These are phyloP conservation scores for Hysterium pulicare DNA, from an alignment of 2,329 filamentous ascomycete genomes.

Conservation along the genomic window DNA sequence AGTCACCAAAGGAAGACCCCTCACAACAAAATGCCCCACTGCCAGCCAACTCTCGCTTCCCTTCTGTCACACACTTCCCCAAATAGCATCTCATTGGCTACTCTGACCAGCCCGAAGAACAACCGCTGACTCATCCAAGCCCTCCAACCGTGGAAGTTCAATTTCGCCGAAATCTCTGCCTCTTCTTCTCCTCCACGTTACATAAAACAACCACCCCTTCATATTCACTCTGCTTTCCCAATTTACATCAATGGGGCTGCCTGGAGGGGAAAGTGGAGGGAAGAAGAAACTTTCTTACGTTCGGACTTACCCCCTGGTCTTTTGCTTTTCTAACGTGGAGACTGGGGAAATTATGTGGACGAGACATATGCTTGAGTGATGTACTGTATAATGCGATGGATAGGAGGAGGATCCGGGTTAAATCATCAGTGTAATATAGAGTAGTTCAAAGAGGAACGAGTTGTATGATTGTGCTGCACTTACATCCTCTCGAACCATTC, in stretches of 20 bases:
- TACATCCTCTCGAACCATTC: background rate
- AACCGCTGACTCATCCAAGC: slow-evolving; percentile 26
- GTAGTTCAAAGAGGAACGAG: too few species aligned
- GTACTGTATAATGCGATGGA: background rate
- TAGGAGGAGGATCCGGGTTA: background rate
- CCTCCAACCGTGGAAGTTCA: too few species aligned
- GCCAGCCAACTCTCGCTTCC: background rate
- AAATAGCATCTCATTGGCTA: slow-evolving; percentile 6
- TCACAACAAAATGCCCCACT: background rate
- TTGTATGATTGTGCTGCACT: background rate
- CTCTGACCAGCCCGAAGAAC: slow-evolving; percentile 21
- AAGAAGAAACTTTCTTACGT: slow-evolving; percentile 50
- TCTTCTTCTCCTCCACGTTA: slow-evolving; percentile 27
- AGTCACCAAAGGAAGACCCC: too few species aligned
- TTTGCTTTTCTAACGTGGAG: slow-evolving; percentile 39
- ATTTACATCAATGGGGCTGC: slow-evolving; percentile 54
- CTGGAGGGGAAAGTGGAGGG: slow-evolving; percentile 69
- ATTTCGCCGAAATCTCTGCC: slow-evolving; percentile 16
- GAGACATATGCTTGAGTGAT: slow-evolving; percentile 32
- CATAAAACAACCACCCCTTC: slow-evolving; percentile 44
- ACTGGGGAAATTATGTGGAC: slow-evolving; percentile 46
- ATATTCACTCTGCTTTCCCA: slow-evolving; percentile 65
- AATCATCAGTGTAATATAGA: too few species aligned
- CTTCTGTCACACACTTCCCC: slow-evolving; percentile 4
- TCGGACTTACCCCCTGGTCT: slow-evolving; percentile 57